Conservation (phyloP, 2,329 filamentous ascomycete genomes). For the Chrysoporthe austroafricana region DNA sequence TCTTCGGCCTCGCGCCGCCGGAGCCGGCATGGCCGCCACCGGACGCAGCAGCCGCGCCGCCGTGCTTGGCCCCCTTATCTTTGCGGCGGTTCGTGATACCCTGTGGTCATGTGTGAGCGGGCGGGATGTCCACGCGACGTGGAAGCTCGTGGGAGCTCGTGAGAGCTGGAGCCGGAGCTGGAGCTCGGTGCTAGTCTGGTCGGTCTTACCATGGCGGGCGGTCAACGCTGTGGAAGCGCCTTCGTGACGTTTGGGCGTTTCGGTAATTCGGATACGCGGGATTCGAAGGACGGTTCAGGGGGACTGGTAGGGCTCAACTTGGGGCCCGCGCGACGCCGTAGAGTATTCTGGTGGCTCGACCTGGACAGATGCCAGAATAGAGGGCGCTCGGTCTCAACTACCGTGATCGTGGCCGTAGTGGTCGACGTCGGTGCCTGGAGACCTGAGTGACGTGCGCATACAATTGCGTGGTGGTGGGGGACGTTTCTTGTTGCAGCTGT, state of each 20-base stretch:
- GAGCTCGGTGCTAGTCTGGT: background rate
- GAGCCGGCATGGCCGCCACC: constrained; percentile 46
- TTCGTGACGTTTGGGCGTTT: constrained; percentile 13
- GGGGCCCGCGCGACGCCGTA: constrained; percentile 17
- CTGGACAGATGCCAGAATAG: constrained; percentile 14
- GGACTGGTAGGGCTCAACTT: constrained; percentile 15
- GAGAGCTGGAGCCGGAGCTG: background rate
- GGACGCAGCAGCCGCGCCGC: constrained; percentile 45
- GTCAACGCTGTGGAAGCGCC: constrained; percentile 3
- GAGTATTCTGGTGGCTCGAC: constrained; percentile 14
- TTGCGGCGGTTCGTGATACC: constrained; percentile 55
- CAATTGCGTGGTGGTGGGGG: constrained; percentile 18
- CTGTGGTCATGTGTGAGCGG: constrained; percentile 36
- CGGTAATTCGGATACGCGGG: background rate
- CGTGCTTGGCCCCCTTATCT: constrained; percentile 50
- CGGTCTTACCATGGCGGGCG: constrained; percentile 27
- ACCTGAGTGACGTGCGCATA: constrained; percentile 6
- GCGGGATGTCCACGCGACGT: background rate
- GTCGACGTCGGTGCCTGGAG: constrained; percentile 9
- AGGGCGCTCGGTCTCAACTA: background rate
- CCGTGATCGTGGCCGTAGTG: background rate
- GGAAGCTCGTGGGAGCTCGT: background rate
- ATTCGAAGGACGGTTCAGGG: constrained; percentile 15
- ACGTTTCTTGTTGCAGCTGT: constrained; percentile 21
- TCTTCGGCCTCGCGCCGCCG: constrained; percentile 73